Percentiles rank a stretch among this genome's conserved stretches.
These are phyloP conservation scores for Fragaria ananassa DNA, from an alignment of 306 rosid species.

Conservation along the genomic window DNA sequence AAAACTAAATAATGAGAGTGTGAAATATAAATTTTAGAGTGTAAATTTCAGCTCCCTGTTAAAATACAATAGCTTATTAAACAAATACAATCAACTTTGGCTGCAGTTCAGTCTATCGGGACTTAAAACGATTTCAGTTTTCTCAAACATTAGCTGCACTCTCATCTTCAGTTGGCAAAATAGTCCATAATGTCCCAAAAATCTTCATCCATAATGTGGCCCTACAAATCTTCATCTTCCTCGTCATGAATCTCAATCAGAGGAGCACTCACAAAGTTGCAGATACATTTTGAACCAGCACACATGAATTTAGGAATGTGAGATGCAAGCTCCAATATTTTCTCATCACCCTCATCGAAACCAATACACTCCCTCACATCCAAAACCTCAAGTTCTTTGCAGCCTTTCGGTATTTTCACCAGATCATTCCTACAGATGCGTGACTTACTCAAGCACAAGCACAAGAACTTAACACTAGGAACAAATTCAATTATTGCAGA, in stretches of 20 bases:
- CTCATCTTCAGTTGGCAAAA: no score
- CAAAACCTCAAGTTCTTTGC: not conserved
- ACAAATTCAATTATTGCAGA: not conserved
- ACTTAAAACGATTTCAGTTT: no score
- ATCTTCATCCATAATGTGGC: no score
- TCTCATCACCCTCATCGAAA: not conserved
- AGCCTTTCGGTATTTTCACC: not conserved
- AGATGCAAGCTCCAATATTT: not conserved
- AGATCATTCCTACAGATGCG: not conserved
- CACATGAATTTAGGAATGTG: not conserved
- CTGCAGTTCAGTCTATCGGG: no score
- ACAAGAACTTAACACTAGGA: not conserved
- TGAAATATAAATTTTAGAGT: no score
- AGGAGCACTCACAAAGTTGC: not conserved
- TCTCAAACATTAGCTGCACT: no score
- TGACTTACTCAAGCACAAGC: not conserved
- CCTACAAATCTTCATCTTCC: not conserved
- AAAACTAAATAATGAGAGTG: no score
- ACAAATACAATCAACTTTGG: no score
- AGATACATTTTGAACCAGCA: not conserved
- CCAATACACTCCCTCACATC: not conserved
- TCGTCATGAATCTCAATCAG: not conserved
- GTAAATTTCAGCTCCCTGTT: no score
- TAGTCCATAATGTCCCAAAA: no score
- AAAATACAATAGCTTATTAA: no score